A percentile compares a stretch with the other conserved stretches of the same genome.
phyloP scores from a whole-genome alignment of 2,329 filamentous ascomycete species.

The Botryotinia globosa region DNA sequence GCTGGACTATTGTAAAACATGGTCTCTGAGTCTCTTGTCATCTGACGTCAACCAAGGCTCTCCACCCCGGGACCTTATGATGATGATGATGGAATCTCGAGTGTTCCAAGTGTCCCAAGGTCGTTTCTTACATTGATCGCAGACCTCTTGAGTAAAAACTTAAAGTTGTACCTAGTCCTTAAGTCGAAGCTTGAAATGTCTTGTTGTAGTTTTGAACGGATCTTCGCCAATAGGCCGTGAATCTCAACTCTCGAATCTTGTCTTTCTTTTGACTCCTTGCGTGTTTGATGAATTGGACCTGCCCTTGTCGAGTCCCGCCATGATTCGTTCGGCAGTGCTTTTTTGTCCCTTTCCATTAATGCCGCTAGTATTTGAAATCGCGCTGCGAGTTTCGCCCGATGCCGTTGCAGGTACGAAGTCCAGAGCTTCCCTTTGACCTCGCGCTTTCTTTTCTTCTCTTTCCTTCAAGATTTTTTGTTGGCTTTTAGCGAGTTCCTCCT shows the following conservation, averaged over 20 bases:
- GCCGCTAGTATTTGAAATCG: slow-evolving; percentile 26
- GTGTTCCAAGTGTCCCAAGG: not conserved
- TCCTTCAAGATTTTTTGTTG: slow-evolving; percentile 41
- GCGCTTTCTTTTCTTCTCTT: slow-evolving; percentile 36
- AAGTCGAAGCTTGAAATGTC: not conserved
- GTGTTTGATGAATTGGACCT: slow-evolving; percentile 36
- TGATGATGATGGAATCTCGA: not conserved
- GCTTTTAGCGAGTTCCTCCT: slow-evolving; percentile 48
- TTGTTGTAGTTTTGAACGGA: not conserved
- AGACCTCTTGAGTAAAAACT: not conserved
- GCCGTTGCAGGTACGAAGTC: slow-evolving; percentile 38
- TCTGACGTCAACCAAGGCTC: not conserved
- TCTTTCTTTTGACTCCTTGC: slow-evolving; percentile 38
- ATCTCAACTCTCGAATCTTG: slow-evolving; percentile 38
- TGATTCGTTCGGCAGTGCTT: slow-evolving; percentile 39
- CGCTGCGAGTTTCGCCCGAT: slow-evolving; percentile 30
- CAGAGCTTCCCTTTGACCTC: slow-evolving; percentile 35
- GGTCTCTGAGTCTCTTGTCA: not conserved
- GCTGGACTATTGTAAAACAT: not conserved
- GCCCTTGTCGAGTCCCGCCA: slow-evolving; percentile 38
- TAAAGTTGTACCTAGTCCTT: not conserved
- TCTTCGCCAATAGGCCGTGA: not conserved
- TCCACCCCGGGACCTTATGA: not conserved
- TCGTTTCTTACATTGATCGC: not conserved
- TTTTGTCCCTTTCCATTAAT: slow-evolving; percentile 28